Conservation (phyloP, 805 yeast genomes). For the Priceomyces melissophilus region DNA sequence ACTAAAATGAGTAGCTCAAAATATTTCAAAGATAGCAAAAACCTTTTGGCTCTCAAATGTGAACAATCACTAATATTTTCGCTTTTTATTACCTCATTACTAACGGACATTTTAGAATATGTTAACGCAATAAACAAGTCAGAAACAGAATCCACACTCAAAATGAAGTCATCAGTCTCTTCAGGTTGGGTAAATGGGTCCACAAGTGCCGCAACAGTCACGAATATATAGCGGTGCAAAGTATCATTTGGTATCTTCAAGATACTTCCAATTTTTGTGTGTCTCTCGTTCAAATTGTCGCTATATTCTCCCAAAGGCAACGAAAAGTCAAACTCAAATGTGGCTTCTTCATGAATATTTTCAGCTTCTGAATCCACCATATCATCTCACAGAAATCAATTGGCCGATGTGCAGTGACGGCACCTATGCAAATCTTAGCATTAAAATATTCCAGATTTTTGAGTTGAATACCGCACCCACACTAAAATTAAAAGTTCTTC, state of each 20-base stretch:
- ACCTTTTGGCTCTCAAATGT: conserved; percentile 27
- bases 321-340: conserved; percentile 14
- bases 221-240: conserved; percentile 14
- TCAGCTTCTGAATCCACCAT: conserved; percentile 16
- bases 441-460: too few relatives aligned
- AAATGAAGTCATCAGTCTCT: conserved; percentile 49
- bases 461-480: too few relatives aligned
- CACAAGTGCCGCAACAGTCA: conserved; percentile 23
- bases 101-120: conserved; percentile 9
- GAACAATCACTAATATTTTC: conserved; percentile 4
- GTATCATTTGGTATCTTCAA: conserved; percentile 15
- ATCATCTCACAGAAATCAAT: conserved; percentile 10
- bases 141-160: conserved; percentile 56
- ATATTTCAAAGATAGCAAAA: conserved; percentile 31
- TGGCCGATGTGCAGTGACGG: too few relatives aligned
- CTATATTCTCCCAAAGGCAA: conserved; percentile 10
- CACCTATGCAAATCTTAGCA: too few relatives aligned
- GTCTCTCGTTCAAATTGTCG: conserved; percentile 11
- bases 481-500: too few relatives aligned
- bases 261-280: conserved; percentile 12
- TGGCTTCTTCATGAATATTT: conserved; percentile 11
- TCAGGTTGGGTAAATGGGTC: conserved; percentile 74
- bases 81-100: conserved; percentile 4
- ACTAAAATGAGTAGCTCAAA: conserved; percentile 38
- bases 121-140: conserved; percentile 47